These are phyloP conservation scores for Gracilariopsis chorda DNA, from an alignment of 23 red algal genomes.

Conservation along the genomic window DNA sequence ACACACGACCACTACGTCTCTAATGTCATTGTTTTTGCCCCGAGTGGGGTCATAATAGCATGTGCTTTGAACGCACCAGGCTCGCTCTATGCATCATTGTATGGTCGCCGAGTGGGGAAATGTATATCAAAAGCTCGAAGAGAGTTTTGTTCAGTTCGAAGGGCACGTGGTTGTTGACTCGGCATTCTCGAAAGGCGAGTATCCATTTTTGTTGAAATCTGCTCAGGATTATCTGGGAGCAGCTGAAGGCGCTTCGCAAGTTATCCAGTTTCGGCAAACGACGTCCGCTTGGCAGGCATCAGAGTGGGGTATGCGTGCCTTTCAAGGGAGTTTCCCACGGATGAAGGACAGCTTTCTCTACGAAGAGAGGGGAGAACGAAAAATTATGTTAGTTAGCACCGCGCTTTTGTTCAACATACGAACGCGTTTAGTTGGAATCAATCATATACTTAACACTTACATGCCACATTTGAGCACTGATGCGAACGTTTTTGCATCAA, in stretches of 20 bases:
- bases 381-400: neutral
- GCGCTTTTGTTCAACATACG: neutral
- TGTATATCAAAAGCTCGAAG: neutral
- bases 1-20: neutral
- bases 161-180: neutral
- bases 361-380: neutral
- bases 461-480: neutral
- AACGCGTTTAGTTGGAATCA: neutral
- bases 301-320: neutral
- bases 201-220: neutral
- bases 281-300: neutral
- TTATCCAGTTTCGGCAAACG: neutral
- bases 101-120: neutral
- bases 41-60: neutral
- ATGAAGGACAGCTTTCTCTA: neutral
- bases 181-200: neutral
- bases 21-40: neutral
- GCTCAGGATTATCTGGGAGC: neutral
- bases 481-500: no score
- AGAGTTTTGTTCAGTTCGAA: neutral
- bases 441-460: neutral
- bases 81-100: neutral
- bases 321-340: neutral
- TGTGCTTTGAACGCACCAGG: neutral
- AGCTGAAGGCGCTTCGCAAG: neutral